Percentiles rank a stretch among this genome's conserved stretches.
phyloP scores from a whole-genome alignment of 148 eudicot genomes.

The Rhododendron ovatum region DNA sequence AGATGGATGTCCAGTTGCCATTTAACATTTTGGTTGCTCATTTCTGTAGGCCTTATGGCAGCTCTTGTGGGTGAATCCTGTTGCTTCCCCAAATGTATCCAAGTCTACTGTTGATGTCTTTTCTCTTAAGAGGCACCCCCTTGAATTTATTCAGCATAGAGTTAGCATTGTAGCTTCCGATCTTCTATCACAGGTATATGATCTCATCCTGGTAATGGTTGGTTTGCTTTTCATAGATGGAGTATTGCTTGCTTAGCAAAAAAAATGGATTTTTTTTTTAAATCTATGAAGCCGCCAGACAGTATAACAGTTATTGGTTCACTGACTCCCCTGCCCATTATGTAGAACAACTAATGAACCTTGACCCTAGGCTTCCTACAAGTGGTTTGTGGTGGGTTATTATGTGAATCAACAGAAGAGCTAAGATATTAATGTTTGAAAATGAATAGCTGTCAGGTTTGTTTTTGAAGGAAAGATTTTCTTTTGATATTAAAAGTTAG shows the following conservation, averaged over 20 bases:
- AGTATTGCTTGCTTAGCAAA: neutral
- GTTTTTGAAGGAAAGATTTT: neutral
- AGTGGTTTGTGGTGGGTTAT: neutral
- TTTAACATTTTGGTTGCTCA: constrained; percentile 6
- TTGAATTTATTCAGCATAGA: constrained; percentile 79
- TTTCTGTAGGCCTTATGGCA: constrained; percentile 86
- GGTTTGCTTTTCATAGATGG: neutral
- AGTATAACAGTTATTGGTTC: neutral
- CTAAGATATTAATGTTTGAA: no score
- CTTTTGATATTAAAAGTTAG: no score
- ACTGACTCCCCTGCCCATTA: neutral
- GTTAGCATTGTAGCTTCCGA: constrained; percentile 81
- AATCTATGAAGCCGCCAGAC: neutral
- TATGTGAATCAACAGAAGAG: neutral
- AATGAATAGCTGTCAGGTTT: neutral
- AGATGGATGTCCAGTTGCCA: neutral
- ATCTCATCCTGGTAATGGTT: neutral
- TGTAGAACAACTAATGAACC: neutral
- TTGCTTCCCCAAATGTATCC: constrained; percentile 35
- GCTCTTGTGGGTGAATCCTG: constrained; percentile 83
- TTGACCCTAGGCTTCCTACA: no score
- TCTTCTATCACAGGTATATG: constrained; percentile 82
- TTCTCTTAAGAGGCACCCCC: constrained; percentile 54
- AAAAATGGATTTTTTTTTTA: neutral
- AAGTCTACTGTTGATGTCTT: constrained; percentile 31